Conservation (phyloP, 1,284 basidiomycete genomes). For the Tylopilus orsonianus region DNA sequence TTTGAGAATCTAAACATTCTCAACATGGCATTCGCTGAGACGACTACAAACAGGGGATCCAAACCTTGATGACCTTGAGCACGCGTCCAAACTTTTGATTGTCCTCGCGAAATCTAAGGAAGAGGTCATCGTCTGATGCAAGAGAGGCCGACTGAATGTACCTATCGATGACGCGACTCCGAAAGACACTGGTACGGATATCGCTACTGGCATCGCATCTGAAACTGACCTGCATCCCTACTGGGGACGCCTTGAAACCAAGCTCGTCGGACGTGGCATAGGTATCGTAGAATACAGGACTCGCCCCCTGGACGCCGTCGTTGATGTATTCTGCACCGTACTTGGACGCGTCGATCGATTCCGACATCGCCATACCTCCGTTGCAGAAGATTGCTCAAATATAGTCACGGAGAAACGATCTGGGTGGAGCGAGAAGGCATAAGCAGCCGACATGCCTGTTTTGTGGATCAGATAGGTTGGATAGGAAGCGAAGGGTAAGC, state of each 20-base stretch:
- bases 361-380: too few species aligned
- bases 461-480: too few species aligned
- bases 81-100: slow-evolving; percentile 5
- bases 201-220: neutral
- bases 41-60: slow-evolving; percentile 2
- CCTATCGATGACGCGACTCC: neutral
- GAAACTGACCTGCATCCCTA: slow-evolving; percentile 28
- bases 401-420: too few species aligned
- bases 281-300: slow-evolving; percentile 4
- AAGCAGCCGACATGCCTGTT: too few species aligned
- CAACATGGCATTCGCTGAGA: slow-evolving; percentile 2
- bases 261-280: slow-evolving; percentile 5
- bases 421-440: too few species aligned
- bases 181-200: slow-evolving; percentile 27
- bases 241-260: slow-evolving; percentile 4
- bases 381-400: too few species aligned
- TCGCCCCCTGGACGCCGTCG: neutral
- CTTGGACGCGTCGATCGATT: too few species aligned
- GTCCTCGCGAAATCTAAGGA: slow-evolving; percentile 3
- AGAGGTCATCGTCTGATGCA: neutral
- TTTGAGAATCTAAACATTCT: slow-evolving; percentile 1
- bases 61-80: slow-evolving; percentile 6
- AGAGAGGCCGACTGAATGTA: neutral
- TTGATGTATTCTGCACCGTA: slow-evolving; percentile 8
- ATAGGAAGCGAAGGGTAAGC: too few species aligned